Conservation (phyloP, 1,284 basidiomycete genomes). For the Pseudozyma sp. region DNA sequence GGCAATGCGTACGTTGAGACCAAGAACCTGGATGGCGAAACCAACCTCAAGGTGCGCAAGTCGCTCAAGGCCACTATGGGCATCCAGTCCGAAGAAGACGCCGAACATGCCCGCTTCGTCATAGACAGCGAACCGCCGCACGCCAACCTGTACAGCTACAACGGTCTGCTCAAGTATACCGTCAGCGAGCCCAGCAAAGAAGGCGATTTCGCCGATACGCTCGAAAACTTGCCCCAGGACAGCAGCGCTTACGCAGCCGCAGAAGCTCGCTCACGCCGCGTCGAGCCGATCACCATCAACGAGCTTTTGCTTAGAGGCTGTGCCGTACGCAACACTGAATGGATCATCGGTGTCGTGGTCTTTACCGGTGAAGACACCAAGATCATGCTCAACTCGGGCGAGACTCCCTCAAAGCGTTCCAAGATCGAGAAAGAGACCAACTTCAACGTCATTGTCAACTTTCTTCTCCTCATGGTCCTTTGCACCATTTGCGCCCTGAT, state of each 20-base stretch:
- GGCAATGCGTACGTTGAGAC: slow-evolving; percentile 72
- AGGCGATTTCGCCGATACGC: slow-evolving; percentile 30
- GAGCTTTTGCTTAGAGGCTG: slow-evolving; percentile 93
- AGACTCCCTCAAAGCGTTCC: slow-evolving; percentile 81
- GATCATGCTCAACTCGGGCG: slow-evolving; percentile 96
- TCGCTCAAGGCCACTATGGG: slow-evolving; percentile 80
- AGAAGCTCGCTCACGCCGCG: slow-evolving; percentile 66
- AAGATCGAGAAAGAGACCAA: slow-evolving; percentile 99
- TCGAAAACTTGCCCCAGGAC: slow-evolving; percentile 36
- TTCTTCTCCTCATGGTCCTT: slow-evolving; percentile 81
- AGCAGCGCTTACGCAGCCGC: slow-evolving; percentile 53
- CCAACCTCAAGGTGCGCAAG: slow-evolving; percentile 89
- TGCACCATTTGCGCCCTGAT: slow-evolving; percentile 79
- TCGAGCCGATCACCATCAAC: slow-evolving; percentile 80
- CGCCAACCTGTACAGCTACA: slow-evolving; percentile 91
- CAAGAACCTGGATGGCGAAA: slow-evolving; percentile 96
- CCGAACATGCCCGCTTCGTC: slow-evolving; percentile 85
- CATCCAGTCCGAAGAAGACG: slow-evolving; percentile 87
- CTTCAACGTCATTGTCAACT: slow-evolving; percentile 96
- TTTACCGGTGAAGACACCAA: slow-evolving; percentile 97
- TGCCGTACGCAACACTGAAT: slow-evolving; percentile 89
- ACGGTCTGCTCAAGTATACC: slow-evolving; percentile 81
- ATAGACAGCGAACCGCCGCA: slow-evolving; percentile 93
- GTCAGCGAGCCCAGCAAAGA: slow-evolving; percentile 51
- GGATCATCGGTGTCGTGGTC: slow-evolving; percentile 92